phyloP scores from a whole-genome alignment of 2,329 filamentous ascomycete genomes.

The Colletotrichum cordylinicola region DNA sequence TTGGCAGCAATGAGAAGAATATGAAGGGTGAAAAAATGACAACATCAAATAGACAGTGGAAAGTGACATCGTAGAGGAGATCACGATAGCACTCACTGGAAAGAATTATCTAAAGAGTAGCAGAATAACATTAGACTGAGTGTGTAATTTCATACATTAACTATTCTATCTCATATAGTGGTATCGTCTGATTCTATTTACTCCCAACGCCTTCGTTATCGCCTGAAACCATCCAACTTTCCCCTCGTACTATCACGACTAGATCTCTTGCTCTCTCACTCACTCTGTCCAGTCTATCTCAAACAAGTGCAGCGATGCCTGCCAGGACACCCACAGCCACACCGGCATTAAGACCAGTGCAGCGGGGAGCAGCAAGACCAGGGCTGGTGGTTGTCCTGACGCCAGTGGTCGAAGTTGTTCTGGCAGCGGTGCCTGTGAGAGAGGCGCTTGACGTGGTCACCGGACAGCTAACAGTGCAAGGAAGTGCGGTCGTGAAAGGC shows the following conservation, averaged over 20 bases:
- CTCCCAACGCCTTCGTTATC: background rate
- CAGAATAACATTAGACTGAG: background rate
- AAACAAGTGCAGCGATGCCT: conserved; percentile 5
- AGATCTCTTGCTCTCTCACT: background rate
- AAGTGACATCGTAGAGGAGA: background rate
- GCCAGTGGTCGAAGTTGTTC: conserved; percentile 26
- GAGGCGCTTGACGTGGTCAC: conserved; percentile 31
- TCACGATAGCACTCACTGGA: accelerated
- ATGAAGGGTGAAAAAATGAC: accelerated
- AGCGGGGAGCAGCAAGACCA: background rate
- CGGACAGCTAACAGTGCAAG: conserved; percentile 46
- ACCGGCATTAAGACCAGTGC: conserved; percentile 3
- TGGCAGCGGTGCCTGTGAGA: conserved; percentile 24
- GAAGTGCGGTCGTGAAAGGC: conserved; percentile 47
- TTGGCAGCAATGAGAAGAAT: no score
- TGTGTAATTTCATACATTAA: background rate
- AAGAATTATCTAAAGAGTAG: no score
- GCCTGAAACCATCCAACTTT: background rate
- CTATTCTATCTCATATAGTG: background rate
- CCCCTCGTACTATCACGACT: background rate
- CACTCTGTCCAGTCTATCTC: background rate
- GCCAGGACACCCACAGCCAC: background rate
- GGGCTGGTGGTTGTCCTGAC: conserved; percentile 27
- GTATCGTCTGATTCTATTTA: background rate
- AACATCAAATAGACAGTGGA: background rate